phyloP scores from a whole-genome alignment of 176 grass and related monocot genomes.

The Leersia perrieri region DNA sequence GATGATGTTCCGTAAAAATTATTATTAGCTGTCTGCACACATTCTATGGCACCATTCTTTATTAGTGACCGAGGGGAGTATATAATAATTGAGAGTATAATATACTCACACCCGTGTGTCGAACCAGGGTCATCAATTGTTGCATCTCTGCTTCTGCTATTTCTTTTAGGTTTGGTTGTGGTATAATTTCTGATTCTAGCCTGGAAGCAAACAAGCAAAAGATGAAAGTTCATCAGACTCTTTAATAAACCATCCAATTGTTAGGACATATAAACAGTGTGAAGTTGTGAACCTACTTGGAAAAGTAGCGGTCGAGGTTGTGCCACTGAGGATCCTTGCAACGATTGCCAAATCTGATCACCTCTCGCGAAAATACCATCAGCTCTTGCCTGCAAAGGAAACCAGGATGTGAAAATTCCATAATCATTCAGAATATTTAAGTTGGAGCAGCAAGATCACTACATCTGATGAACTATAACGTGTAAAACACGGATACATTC shows the following conservation, averaged over 20 bases:
- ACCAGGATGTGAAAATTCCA: neutral
- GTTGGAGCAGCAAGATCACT: neutral
- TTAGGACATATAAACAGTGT: neutral
- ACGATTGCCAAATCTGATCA: constrained; percentile 69
- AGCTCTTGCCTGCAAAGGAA: constrained; percentile 48
- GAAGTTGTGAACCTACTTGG: constrained; percentile 40
- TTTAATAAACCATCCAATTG: neutral
- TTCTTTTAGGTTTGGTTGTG: constrained; percentile 51
- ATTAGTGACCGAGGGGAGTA: neutral
- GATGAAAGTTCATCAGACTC: neutral
- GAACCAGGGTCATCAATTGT: constrained; percentile 59
- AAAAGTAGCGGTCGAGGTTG: constrained; percentile 69
- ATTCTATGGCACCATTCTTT: neutral
- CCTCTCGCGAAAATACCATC: constrained; percentile 53
- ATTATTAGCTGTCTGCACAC: neutral
- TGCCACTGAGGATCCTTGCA: constrained; percentile 84
- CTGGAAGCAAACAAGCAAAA: constrained; percentile 37
- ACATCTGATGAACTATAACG: neutral
- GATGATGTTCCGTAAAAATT: neutral
- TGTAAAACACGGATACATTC: neutral
- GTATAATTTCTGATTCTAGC: constrained; percentile 51
- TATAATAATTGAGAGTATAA: neutral
- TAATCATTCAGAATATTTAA: neutral
- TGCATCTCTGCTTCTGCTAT: constrained; percentile 42
- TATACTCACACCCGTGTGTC: constrained; percentile 57